Conservation (phyloP, 2,329 filamentous ascomycete species). For the Phialophora macrospora region DNA sequence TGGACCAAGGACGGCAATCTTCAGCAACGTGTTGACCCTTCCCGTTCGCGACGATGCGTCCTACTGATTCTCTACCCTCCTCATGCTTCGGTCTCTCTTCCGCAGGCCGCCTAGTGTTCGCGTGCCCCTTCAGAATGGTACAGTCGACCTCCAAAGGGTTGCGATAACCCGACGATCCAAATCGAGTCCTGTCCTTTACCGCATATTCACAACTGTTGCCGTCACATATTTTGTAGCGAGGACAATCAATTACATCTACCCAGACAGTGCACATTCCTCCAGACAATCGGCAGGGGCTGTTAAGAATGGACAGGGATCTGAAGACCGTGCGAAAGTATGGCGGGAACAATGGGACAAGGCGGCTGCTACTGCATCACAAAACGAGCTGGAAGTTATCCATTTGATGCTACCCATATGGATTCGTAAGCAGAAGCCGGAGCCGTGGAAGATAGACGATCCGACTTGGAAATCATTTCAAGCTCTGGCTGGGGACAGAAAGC, state of each 20-base stretch:
- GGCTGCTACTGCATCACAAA: neutral
- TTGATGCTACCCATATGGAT: slow-evolving; percentile 37
- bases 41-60: slow-evolving; percentile 27
- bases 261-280: slow-evolving; percentile 11
- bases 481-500: slow-evolving; percentile 34
- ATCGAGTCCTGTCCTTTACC: slow-evolving; percentile 29
- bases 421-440: slow-evolving; percentile 18
- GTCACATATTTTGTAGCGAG: slow-evolving; percentile 33
- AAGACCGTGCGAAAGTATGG: slow-evolving; percentile 3
- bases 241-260: slow-evolving; percentile 23
- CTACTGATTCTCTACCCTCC: slow-evolving; percentile 18
- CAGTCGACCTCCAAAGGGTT: slow-evolving; percentile 34
- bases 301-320: slow-evolving; percentile 5
- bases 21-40: neutral
- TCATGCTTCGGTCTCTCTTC: slow-evolving; percentile 39
- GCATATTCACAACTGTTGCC: slow-evolving; percentile 34
- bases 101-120: slow-evolving; percentile 36
- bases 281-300: neutral
- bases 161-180: slow-evolving; percentile 30
- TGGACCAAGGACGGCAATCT: neutral
- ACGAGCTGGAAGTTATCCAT: slow-evolving; percentile 14
- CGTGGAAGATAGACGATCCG: slow-evolving; percentile 32
- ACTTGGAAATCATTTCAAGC: slow-evolving; percentile 36
- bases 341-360: slow-evolving; percentile 15
- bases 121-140: slow-evolving; percentile 35